phyloP scores from a whole-genome alignment of 306 rosid genomes.

The Cucumis melo region DNA sequence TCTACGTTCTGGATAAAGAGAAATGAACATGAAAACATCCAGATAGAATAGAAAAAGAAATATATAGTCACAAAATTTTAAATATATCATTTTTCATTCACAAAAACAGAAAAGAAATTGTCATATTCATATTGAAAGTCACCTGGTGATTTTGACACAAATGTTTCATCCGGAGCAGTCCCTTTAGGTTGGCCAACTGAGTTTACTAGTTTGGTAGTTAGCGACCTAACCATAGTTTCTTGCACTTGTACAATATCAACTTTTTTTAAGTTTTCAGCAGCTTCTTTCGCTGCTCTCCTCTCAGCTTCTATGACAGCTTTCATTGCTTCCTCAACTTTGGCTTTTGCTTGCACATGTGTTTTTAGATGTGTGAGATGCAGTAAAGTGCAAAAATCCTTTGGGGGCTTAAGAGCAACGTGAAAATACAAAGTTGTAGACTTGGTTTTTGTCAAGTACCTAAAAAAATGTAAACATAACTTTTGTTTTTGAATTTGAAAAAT shows the following conservation, averaged over 20 bases:
- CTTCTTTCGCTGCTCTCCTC: slow-evolving; percentile 42
- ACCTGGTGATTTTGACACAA: slow-evolving; percentile 15
- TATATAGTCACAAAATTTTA: background rate
- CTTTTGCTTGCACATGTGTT: slow-evolving; percentile 39
- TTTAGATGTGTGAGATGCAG: background rate
- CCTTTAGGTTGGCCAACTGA: slow-evolving; percentile 21
- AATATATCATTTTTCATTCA: background rate
- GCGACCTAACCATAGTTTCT: slow-evolving; percentile 13
- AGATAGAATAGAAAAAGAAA: background rate
- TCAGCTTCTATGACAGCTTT: slow-evolving; percentile 65
- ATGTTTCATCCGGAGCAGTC: slow-evolving; percentile 10
- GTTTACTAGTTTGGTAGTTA: slow-evolving; percentile 15
- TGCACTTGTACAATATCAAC: slow-evolving; percentile 22
- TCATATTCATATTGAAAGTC: background rate
- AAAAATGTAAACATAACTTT: background rate
- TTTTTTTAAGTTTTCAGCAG: slow-evolving; percentile 23
- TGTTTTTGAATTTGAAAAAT: background rate
- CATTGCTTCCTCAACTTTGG: slow-evolving; percentile 62
- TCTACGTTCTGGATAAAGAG: background rate
- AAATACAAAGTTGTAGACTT: background rate
- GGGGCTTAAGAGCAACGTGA: background rate
- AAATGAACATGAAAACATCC: background rate
- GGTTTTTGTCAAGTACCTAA: background rate
- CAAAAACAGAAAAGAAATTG: background rate
- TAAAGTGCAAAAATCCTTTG: background rate